These are phyloP conservation scores for Canariomyces notabilis DNA, from an alignment of 2,329 filamentous ascomycete genomes.

Conservation along the genomic window DNA sequence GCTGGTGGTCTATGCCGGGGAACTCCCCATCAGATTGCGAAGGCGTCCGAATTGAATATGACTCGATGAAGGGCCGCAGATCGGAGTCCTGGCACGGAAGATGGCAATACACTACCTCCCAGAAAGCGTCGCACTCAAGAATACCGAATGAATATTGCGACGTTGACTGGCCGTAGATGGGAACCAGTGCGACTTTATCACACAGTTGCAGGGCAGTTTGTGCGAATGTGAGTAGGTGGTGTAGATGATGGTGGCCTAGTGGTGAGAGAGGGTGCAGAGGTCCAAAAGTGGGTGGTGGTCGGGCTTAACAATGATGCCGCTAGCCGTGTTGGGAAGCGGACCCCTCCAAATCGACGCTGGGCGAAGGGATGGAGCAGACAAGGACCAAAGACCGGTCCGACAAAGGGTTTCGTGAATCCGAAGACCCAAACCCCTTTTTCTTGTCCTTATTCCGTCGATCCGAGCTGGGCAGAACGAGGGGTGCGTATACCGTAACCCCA, in stretches of 20 bases:
- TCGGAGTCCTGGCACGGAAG: not conserved
- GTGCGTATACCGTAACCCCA: too few species aligned
- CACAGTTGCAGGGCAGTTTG: not conserved
- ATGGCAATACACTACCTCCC: not conserved
- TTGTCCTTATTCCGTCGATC: not conserved
- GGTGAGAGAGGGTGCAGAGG: constrained; percentile 5
- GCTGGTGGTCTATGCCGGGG: not conserved
- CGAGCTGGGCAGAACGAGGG: too few species aligned
- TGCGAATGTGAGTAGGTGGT: constrained; percentile 2
- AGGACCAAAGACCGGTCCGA: constrained; percentile 10
- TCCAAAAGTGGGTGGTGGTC: constrained; percentile 10
- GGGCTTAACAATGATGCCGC: constrained; percentile 11
- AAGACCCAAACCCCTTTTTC: not conserved
- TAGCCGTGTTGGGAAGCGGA: constrained; percentile 17
- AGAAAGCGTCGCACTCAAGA: not conserved
- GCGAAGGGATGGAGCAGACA: not conserved
- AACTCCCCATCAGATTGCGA: constrained; percentile 14
- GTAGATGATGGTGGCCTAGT: constrained; percentile 1
- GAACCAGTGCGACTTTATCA: not conserved
- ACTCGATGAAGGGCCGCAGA: constrained; percentile 5
- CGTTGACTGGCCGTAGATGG: not conserved
- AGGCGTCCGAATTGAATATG: constrained; percentile 1
- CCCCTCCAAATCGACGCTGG: constrained; percentile 4
- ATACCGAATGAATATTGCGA: not conserved
- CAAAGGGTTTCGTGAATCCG: not conserved